Evolutionary conservation across 306 rosid genomes (phyloP), one percentile per base, ranked within the genome.

Genomic region (Vachellia pachyceras): DNA sequence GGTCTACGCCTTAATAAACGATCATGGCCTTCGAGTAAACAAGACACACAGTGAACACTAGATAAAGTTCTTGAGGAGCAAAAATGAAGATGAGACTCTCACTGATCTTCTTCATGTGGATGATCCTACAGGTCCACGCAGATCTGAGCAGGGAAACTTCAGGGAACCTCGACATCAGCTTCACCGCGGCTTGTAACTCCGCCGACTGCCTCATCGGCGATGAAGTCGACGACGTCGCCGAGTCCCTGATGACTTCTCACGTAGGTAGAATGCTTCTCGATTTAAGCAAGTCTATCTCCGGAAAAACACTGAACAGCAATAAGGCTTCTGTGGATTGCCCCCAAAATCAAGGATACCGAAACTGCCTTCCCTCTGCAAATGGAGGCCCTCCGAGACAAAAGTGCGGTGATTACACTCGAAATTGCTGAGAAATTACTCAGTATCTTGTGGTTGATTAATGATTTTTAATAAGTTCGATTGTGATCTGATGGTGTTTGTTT

Each of bases 191-290:
- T 10, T 80, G 85, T 10, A 46, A 63, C 36, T 58, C 33, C 50
- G 25, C 10, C 68, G 86, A 82, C 7, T 86, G 89, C 40, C 76
- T 83, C 14, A 74, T 86, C 57, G 73, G 64, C 57, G 39, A 33
- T 4, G 83, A 80, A 18, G 35, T 72, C 36, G 86, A 79, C 37
- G 86, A 82, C 1, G 79, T 0, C 12, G 44, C 72, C 5, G 87
- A 86, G 6, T 80, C 77, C 60, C 79, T 29, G 10, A 33, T 83
- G 45, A 64, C 73, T 11, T 83, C 83, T 3, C 89, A 80, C 29
- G 44, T 3, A 0, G 81, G 73, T 0, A 77, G 89, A 18, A 77
- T 86, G 83, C 89, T 86, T 9, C 69, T 14, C 22, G 77, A 77
- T 52, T 0, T 36, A 4, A 61, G 73, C 4, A 35, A 61, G 3